Conservation (phyloP, 1,284 basidiomycete genomes). For the Gymnopus androsaceus region DNA sequence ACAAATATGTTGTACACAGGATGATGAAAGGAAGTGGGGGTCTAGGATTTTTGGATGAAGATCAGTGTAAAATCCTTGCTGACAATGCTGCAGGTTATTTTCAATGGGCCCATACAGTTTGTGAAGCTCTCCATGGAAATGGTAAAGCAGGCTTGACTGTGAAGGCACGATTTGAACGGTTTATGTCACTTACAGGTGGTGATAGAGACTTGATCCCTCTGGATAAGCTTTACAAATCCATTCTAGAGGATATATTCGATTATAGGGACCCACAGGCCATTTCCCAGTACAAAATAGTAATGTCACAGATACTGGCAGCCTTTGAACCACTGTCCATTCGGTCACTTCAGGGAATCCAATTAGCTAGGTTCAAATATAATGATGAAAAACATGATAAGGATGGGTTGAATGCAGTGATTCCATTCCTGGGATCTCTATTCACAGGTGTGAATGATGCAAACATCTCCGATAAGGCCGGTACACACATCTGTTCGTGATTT, state of each 20-base stretch:
- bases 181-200: background rate
- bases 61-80: background rate
- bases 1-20: background rate
- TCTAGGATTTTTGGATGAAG: background rate
- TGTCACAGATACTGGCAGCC: background rate
- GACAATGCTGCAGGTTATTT: constrained; percentile 1
- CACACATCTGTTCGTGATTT: constrained; percentile 1
- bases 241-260: background rate
- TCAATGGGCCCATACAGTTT: background rate
- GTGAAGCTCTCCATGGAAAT: background rate
- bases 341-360: background rate
- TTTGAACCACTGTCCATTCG: background rate
- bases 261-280: background rate
- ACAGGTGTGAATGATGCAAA: background rate
- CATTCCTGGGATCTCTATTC: constrained; percentile 1
- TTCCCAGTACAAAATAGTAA: background rate
- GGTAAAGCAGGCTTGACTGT: background rate
- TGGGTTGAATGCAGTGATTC: background rate
- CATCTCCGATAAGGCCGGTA: background rate
- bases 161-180: background rate
- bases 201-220: background rate
- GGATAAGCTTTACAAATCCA: background rate
- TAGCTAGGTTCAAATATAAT: background rate
- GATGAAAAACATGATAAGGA: background rate
- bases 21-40: background rate